Conservation (phyloP, 192 early-diverging fungal species). For the Backusella macrospora region DNA sequence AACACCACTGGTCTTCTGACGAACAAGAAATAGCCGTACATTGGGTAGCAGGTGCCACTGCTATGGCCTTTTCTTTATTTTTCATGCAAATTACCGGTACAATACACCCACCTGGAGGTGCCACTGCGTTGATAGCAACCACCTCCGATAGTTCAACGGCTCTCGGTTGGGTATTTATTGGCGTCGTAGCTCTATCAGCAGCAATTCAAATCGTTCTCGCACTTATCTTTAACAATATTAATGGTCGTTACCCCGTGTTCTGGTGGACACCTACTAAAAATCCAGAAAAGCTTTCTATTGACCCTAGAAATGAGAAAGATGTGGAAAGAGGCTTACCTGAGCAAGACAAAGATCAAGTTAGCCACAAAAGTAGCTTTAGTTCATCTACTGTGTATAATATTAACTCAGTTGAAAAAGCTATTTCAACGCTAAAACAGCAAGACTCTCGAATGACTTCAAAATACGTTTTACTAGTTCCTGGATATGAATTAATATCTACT, state of each 20-base stretch:
- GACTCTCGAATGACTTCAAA: background rate
- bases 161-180: constrained; percentile 53
- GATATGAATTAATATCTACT: background rate
- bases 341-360: background rate
- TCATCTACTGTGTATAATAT: background rate
- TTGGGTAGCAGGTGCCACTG: constrained; percentile 55
- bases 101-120: constrained; percentile 58
- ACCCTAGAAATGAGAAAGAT: background rate
- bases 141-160: constrained; percentile 41
- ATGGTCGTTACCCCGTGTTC: constrained; percentile 52
- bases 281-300: background rate
- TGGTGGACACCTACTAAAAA: constrained; percentile 50
- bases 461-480: constrained; percentile 9
- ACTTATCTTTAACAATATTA: constrained; percentile 54
- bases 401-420: background rate
- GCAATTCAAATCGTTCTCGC: constrained; percentile 49
- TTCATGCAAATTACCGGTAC: constrained; percentile 58
- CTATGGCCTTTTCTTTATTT: constrained; percentile 49
- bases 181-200: constrained; percentile 46
- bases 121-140: constrained; percentile 56
- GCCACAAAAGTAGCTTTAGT: background rate
- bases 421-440: background rate
- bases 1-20: constrained; percentile 24
- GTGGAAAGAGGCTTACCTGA: background rate
- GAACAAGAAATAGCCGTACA: constrained; percentile 40